Conservation (phyloP, 345 rosid species). For the Salix viminalis region DNA sequence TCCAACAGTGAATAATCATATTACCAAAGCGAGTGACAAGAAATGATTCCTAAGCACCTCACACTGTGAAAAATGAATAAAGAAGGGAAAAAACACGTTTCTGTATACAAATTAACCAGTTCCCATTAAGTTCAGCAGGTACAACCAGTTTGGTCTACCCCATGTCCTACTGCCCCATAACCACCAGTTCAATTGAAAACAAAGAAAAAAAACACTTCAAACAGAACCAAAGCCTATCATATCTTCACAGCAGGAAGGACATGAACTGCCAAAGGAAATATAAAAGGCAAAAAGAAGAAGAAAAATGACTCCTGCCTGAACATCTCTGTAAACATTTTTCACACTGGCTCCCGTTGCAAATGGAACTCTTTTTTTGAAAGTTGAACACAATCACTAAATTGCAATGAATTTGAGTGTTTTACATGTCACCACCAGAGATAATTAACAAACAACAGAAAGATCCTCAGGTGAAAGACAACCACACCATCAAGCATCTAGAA, state of each 20-base stretch:
- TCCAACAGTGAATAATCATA: not conserved
- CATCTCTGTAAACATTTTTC: not conserved
- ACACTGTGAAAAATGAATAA: not conserved
- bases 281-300: no score
- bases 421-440: not conserved
- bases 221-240: not conserved
- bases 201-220: not conserved
- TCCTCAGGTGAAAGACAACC: not conserved
- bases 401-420: not conserved
- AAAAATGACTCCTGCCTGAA: not conserved
- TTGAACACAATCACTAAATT: not conserved
- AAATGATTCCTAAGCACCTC: not conserved
- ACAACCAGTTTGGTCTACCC: not conserved
- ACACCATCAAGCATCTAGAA: not conserved
- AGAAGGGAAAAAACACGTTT: not conserved
- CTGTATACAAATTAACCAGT: not conserved
- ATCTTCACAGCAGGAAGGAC: slow-evolving; percentile 1
- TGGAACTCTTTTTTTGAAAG: not conserved
- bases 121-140: not conserved
- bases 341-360: not conserved
- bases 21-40: no score
- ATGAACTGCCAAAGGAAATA: not conserved
- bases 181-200: not conserved
- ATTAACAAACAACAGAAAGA: not conserved
- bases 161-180: not conserved